These are phyloP conservation scores for Alternaria brassicae DNA, from an alignment of 2,329 filamentous ascomycete genomes.

Conservation along the genomic window DNA sequence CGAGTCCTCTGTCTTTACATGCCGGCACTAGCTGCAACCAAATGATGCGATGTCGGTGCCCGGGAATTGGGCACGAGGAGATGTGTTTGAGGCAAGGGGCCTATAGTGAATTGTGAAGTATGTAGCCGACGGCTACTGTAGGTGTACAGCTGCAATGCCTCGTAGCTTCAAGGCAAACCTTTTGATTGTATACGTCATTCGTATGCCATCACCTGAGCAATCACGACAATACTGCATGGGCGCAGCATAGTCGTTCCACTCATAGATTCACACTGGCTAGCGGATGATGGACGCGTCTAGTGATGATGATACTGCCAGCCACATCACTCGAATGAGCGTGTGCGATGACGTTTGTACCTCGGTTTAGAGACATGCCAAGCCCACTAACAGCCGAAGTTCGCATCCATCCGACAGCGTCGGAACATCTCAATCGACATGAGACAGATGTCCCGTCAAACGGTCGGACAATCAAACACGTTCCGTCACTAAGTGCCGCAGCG, in stretches of 20 bases:
- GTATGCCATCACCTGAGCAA: not conserved
- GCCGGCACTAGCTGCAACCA: not conserved
- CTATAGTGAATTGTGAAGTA: not conserved
- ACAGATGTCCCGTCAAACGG: constrained; percentile 10
- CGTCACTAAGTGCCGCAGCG: not conserved
- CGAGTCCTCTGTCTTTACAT: not conserved
- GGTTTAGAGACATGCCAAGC: constrained; percentile 7
- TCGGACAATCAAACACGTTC: not conserved
- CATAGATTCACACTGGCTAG: not conserved
- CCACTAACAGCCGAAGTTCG: constrained; percentile 1
- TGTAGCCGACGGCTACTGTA: not conserved
- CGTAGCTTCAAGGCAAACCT: not conserved
- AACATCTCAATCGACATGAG: not conserved
- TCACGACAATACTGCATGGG: not conserved
- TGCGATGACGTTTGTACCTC: not conserved
- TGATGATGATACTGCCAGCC: not conserved
- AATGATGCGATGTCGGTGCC: not conserved
- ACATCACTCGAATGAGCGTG: not conserved
- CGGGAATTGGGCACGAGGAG: constrained; percentile 1
- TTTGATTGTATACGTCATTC: not conserved
- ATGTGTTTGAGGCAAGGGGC: constrained; percentile 9
- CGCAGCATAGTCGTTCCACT: not conserved
- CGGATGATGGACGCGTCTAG: not conserved
- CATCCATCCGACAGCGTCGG: not conserved
- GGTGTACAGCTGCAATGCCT: not conserved